These are phyloP conservation scores for Starmerella riodocensis DNA, from an alignment of 805 yeast genomes.

Conservation along the genomic window DNA sequence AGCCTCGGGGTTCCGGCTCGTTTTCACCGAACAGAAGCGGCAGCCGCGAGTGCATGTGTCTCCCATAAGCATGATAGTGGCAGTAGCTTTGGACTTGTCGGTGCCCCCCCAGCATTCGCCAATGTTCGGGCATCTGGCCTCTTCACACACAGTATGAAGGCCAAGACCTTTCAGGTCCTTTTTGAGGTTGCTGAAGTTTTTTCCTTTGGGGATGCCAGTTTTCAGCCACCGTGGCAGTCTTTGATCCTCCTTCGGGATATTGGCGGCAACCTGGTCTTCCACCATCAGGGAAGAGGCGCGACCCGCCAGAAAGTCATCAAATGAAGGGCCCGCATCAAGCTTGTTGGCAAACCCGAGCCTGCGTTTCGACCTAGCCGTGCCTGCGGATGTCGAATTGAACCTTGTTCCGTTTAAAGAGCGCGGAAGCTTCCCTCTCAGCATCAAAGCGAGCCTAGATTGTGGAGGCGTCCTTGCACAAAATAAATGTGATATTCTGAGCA, in stretches of 20 bases:
- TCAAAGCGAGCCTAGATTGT: too few relatives aligned
- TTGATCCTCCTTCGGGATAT: slow-evolving; percentile 28
- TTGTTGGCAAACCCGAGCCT: slow-evolving; percentile 41
- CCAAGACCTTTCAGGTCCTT: slow-evolving; percentile 78
- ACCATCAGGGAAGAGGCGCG: slow-evolving; percentile 48
- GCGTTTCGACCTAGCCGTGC: slow-evolving; percentile 6
- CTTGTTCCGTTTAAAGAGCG: too few relatives aligned
- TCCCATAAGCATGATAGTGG: slow-evolving; percentile 95
- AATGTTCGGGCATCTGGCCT: slow-evolving; percentile 97
- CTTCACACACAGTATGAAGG: slow-evolving; percentile 93
- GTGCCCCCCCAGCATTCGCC: slow-evolving; percentile 99
- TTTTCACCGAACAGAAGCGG: slow-evolving; percentile 92
- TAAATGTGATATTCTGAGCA: too few relatives aligned
- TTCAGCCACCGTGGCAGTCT: slow-evolving; percentile 88
- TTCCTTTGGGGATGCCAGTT: slow-evolving; percentile 94
- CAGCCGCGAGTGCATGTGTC: slow-evolving; percentile 99
- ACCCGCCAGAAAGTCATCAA: slow-evolving; percentile 80
- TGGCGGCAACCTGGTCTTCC: slow-evolving; percentile 50
- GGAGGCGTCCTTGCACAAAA: too few relatives aligned
- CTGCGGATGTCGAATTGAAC: too few relatives aligned
- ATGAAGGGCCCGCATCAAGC: slow-evolving; percentile 76
- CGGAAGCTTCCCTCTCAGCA: too few relatives aligned
- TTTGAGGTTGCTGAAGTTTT: slow-evolving; percentile 64
- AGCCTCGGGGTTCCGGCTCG: slow-evolving; percentile 72
- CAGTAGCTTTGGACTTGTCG: slow-evolving; percentile 79